These are phyloP conservation scores for Triticum dicoccoides DNA, from an alignment of 176 grass and related monocot species.

Conservation along the genomic window DNA sequence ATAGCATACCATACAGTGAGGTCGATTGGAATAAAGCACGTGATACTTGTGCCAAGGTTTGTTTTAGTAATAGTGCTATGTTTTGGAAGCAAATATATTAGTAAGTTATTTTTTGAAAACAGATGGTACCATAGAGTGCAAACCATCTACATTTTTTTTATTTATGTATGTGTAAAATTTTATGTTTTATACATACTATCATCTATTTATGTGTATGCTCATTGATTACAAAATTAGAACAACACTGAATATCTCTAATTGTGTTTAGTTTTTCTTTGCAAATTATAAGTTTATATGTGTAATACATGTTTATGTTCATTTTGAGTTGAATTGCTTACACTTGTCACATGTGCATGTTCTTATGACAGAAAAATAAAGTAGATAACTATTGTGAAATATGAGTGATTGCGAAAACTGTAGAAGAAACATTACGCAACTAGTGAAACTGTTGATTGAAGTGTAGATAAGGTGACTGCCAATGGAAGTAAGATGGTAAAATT, in stretches of 20 bases:
- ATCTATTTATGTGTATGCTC: background rate
- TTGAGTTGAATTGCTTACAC: background rate
- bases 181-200: background rate
- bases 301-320: background rate
- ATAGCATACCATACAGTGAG: slow-evolving; percentile 35
- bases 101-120: background rate
- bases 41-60: slow-evolving; percentile 65
- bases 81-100: too few relatives aligned
- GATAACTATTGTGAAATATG: background rate
- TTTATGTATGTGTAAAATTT: background rate
- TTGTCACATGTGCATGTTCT: background rate
- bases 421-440: background rate
- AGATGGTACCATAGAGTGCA: background rate
- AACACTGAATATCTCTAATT: background rate
- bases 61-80: background rate
- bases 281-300: background rate
- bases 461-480: background rate
- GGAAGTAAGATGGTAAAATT: background rate
- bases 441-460: background rate
- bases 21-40: slow-evolving; percentile 69
- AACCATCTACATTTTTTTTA: background rate
- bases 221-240: background rate
- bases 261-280: background rate
- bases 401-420: background rate
- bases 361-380: background rate